Evolutionary conservation across 2,329 filamentous ascomycete species (phyloP).

Genomic region (Fusarium vanettenii): DNA sequence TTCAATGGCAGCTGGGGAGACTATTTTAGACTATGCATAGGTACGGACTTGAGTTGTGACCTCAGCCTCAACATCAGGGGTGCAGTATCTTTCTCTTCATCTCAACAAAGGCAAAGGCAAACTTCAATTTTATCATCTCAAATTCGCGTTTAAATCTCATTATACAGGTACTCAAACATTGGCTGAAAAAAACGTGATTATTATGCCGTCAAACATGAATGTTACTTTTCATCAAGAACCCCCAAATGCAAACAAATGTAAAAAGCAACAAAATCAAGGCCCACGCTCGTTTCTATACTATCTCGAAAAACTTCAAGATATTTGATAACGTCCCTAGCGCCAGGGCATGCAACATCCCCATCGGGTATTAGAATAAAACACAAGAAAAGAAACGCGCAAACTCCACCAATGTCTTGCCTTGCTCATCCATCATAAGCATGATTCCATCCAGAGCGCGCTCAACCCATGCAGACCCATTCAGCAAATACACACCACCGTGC

Average conservation of each 20-base stretch:
- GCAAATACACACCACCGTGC: constrained; percentile 94
- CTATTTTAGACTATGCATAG: constrained; percentile 21
- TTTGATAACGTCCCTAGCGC: constrained; percentile 28
- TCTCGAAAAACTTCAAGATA: constrained; percentile 16
- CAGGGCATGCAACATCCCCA: constrained; percentile 41
- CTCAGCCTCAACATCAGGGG: neutral
- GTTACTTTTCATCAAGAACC: constrained; percentile 30
- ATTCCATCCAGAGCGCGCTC: constrained; percentile 10
- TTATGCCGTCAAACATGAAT: constrained; percentile 27
- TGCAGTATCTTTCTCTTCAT: neutral
- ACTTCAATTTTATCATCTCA: neutral
- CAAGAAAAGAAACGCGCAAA: constrained; percentile 35
- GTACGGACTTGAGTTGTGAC: neutral
- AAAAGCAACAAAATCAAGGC: constrained; percentile 23
- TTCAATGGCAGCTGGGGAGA: constrained; percentile 22
- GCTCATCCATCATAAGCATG: constrained; percentile 5
- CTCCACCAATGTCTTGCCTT: constrained; percentile 24
- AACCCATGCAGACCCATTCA: constrained; percentile 77
- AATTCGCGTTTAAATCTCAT: neutral
- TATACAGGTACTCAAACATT: neutral
- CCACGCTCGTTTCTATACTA: constrained; percentile 30
- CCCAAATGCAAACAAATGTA: constrained; percentile 20
- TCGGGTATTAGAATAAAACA: constrained; percentile 40
- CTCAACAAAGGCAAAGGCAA: neutral
- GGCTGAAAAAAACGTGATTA: constrained; percentile 17